Percentiles rank a stretch among this genome's conserved stretches.
These are phyloP conservation scores for Brasenia schreberi DNA, from an alignment of 164 flowering plant species.

Conservation along the genomic window DNA sequence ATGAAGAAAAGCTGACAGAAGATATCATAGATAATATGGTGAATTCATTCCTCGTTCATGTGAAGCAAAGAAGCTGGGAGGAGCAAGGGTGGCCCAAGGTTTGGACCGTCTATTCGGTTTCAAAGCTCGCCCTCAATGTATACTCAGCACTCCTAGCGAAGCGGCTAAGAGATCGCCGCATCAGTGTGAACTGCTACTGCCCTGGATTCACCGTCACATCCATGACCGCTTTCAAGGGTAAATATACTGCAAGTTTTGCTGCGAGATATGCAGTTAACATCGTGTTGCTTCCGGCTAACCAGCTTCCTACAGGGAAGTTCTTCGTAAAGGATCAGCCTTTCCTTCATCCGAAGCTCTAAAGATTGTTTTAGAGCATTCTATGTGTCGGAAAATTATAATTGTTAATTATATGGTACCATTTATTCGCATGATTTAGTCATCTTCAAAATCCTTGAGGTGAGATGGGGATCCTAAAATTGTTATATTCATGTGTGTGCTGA, in stretches of 20 bases:
- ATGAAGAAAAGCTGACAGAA: slow-evolving; percentile 42
- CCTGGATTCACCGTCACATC: slow-evolving; percentile 86
- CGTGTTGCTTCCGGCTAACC: slow-evolving; percentile 36
- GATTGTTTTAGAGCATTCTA: too few relatives aligned
- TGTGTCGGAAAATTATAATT: too few relatives aligned
- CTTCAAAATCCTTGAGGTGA: too few relatives aligned
- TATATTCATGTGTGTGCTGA: too few relatives aligned
- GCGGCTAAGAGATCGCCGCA: slow-evolving; percentile 17
- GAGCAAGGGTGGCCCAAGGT: slow-evolving; percentile 68
- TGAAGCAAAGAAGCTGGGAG: slow-evolving; percentile 51
- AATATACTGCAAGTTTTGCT: slow-evolving; percentile 40
- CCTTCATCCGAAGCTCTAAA: slow-evolving; percentile 23
- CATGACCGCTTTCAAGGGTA: slow-evolving; percentile 69
- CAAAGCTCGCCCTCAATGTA: slow-evolving; percentile 76
- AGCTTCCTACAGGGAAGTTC: slow-evolving; percentile 53
- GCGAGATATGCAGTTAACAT: slow-evolving; percentile 34
- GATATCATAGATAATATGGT: slow-evolving; percentile 32
- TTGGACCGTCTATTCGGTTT: slow-evolving; percentile 88
- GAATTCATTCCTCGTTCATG: slow-evolving; percentile 33
- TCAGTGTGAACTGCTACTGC: slow-evolving; percentile 69
- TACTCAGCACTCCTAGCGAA: slow-evolving; percentile 50
- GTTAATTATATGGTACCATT: too few relatives aligned
- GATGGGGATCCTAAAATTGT: too few relatives aligned
- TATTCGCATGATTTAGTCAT: too few relatives aligned
- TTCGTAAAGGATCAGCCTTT: slow-evolving; percentile 15